Base-by-base conservation (phyloP, 2,329 filamentous ascomycete species). In the Paraphoma sp. region DNA sequence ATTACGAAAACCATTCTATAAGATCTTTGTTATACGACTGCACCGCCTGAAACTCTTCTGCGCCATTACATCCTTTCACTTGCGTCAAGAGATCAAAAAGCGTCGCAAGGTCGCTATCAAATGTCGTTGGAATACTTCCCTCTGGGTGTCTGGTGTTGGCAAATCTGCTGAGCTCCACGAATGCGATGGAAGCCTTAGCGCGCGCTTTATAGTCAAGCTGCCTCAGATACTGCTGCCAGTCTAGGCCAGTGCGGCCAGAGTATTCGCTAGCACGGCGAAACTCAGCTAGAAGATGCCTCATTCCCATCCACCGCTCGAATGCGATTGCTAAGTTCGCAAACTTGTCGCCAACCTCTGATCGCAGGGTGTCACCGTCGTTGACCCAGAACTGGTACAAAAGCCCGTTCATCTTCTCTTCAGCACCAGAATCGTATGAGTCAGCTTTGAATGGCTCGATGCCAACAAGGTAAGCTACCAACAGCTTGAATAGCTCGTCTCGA, bases 81-180 rank as follows among this genome's bases (percentile, higher is more conserved):
- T 31, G 50, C 2, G 60, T 63, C 41, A 63, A 31, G 1, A 47
- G n/a, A 48, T 63, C 51, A 54, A 63, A 63, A n/a, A 59, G 16
- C n/a, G 36, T 55, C 49, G 43, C 53, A 23, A 63, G 52, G 36
- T 59, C 51, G 6, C 49, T 45, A 33, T 61, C 40, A 18, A 62
- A 62, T 2, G 43, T 38, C 12, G 31, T 29, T 8, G 14, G n/a
- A 14, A 41, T 45, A 43, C 45, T 38, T 10, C 46, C 36, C 7
- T 6, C 28, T 9, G n/a, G 30, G 18, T 10, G 12, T 18, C 18
- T 30, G 4, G 11, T 17, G 11, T n/a, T 28, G 17, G 36, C 18
- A 8, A 12, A 7, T 7, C 41, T 28, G 30, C 46, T 48, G 46
- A 63, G 16, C 2, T 62, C 51, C 6, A 59, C 51, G 43, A 50